Conservation (phyloP, 495 filamentous ascomycete species). For the Penicillium egyptiacum region DNA sequence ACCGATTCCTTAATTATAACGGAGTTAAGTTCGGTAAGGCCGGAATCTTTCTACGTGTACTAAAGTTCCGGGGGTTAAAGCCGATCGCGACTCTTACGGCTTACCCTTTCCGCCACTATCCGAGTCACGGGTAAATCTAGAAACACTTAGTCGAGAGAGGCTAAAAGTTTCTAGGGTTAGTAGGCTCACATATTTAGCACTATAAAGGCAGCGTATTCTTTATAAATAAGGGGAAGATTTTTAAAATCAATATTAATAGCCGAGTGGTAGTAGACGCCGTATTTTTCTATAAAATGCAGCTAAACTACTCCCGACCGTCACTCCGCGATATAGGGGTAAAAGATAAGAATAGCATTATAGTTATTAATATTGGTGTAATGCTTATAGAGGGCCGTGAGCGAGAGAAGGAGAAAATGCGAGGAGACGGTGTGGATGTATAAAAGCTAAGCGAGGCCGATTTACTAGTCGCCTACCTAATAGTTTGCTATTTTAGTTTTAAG, state of each 20-base stretch:
- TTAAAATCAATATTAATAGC: slow-evolving; percentile 26
- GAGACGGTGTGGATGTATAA: too few species aligned
- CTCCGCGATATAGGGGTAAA: slow-evolving; percentile 8
- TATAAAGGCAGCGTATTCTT: slow-evolving; percentile 28
- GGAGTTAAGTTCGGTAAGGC: slow-evolving; percentile 26
- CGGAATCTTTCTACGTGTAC: slow-evolving; percentile 22
- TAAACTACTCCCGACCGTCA: slow-evolving; percentile 31
- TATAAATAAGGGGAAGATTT: slow-evolving; percentile 27
- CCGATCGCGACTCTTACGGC: slow-evolving; percentile 28
- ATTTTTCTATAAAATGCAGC: slow-evolving; percentile 30
- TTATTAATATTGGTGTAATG: too few species aligned
- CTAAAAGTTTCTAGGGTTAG: slow-evolving; percentile 29
- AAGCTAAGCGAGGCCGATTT: too few species aligned
- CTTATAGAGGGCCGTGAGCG: too few species aligned
- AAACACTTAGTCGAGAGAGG: slow-evolving; percentile 26
- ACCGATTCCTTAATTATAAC: slow-evolving; percentile 36
- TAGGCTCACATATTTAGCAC: slow-evolving; percentile 21
- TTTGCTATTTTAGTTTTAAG: too few species aligned
- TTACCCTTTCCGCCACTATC: slow-evolving; percentile 30
- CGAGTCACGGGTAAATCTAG: slow-evolving; percentile 16
- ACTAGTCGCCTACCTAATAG: too few species aligned
- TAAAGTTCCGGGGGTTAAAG: slow-evolving; percentile 33
- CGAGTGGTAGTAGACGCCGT: slow-evolving; percentile 25
- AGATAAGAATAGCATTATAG: too few species aligned
- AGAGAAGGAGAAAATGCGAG: too few species aligned